These are phyloP conservation scores for Nigrospora sphaerica DNA, from an alignment of 2,329 filamentous ascomycete genomes.

Conservation along the genomic window DNA sequence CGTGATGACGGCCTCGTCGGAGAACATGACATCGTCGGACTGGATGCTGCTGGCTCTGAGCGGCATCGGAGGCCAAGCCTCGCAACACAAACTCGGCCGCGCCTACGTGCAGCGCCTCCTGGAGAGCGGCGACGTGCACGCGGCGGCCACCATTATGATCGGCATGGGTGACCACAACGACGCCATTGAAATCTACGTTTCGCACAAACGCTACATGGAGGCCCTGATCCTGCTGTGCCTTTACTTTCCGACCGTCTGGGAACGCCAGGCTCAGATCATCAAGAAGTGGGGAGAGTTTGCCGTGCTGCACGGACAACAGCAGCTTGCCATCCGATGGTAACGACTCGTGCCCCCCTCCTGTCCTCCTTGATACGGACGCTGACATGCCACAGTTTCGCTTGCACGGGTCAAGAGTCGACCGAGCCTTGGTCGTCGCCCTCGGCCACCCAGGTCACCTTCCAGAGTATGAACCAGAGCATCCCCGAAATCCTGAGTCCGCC, in stretches of 20 bases:
- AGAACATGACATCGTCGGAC: constrained; percentile 87
- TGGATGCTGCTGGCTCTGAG: constrained; percentile 96
- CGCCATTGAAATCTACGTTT: constrained; percentile 93
- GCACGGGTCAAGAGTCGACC: constrained; percentile 75
- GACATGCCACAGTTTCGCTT: constrained; percentile 59
- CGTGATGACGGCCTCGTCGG: constrained; percentile 69
- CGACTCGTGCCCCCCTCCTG: no score
- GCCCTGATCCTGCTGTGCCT: constrained; percentile 83
- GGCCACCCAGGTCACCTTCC: constrained; percentile 54
- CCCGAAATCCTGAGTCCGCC: constrained; percentile 61
- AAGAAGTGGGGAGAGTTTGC: constrained; percentile 94
- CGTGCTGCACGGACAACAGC: constrained; percentile 77
- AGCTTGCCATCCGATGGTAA: constrained; percentile 78
- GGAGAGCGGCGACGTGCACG: constrained; percentile 84
- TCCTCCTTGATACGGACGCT: neutral
- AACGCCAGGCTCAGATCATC: constrained; percentile 78
- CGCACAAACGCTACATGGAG: constrained; percentile 86
- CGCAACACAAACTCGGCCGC: constrained; percentile 84
- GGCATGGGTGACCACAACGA: constrained; percentile 90
- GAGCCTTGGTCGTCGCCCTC: constrained; percentile 86
- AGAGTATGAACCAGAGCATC: constrained; percentile 46
- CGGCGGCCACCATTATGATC: constrained; percentile 85
- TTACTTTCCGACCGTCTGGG: constrained; percentile 79
- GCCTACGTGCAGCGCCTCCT: constrained; percentile 86
- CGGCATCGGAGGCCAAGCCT: constrained; percentile 70